Conservation (phyloP, 306 rosid genomes). For the Quercus wislizeni region DNA sequence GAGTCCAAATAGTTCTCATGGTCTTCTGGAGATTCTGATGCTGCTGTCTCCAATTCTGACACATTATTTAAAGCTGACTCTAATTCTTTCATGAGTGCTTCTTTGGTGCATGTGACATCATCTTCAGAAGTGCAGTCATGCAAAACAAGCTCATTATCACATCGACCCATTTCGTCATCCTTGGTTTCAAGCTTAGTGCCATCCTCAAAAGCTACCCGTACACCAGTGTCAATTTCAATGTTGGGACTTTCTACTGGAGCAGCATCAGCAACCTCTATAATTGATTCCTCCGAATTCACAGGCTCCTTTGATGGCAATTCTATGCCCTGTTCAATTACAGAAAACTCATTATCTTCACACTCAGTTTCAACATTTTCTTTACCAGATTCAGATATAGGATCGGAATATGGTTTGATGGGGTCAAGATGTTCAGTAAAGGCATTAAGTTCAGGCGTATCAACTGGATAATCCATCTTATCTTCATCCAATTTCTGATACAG, state of each 20-base stretch:
- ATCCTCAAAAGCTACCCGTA: conserved; percentile 32
- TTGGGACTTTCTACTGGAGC: conserved; percentile 19
- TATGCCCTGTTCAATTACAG: conserved; percentile 53
- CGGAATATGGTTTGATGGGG: conserved; percentile 26
- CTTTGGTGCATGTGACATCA: conserved; percentile 42
- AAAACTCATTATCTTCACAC: conserved; percentile 45
- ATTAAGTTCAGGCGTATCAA: conserved; percentile 36
- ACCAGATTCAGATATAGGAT: conserved; percentile 24
- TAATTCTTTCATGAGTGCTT: conserved; percentile 68
- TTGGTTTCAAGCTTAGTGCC: conserved; percentile 17
- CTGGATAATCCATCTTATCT: conserved; percentile 29
- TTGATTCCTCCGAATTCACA: conserved; percentile 32
- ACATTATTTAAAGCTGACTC: conserved; percentile 64
- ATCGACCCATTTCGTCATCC: conserved; percentile 33
- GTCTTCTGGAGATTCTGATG: conserved; percentile 60
- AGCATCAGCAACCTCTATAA: conserved; percentile 36
- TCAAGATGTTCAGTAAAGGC: conserved; percentile 36
- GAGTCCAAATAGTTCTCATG: conserved; percentile 30
- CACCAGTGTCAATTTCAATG: conserved; percentile 28
- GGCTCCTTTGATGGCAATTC: conserved; percentile 42
- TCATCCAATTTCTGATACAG: conserved; percentile 49
- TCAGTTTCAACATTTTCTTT: conserved; percentile 29
- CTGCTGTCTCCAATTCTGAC: conserved; percentile 54
- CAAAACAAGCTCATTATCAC: conserved; percentile 23
- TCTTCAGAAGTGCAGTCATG: conserved; percentile 28